Conservation (phyloP, 257 asterid genomes). For the Solanum virginianum region DNA sequence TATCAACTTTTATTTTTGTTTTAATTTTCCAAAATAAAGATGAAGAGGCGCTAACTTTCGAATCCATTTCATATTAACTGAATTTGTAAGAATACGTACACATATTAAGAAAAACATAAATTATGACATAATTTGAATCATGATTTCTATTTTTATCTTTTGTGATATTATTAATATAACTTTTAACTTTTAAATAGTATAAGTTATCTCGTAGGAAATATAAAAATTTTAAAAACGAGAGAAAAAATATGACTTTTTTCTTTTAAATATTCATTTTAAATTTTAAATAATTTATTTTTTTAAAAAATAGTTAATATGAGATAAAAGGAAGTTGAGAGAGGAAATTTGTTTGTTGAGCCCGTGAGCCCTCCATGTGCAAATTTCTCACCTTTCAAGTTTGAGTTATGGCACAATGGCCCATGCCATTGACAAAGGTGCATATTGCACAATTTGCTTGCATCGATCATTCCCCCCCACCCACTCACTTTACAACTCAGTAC, state of each 20-base stretch:
- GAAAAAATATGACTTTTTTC: too few species aligned
- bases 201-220: too few species aligned
- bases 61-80: background rate
- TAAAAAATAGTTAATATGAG: too few species aligned
- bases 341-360: background rate
- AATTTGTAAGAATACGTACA: too few species aligned
- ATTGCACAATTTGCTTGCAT: conserved; percentile 35
- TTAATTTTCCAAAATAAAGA: background rate
- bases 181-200: too few species aligned
- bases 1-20: background rate
- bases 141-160: too few species aligned
- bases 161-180: too few species aligned
- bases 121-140: too few species aligned
- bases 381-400: conserved; percentile 27
- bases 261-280: too few species aligned
- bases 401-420: conserved; percentile 18
- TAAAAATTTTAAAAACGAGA: too few species aligned
- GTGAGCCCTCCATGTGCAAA: conserved; percentile 48
- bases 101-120: too few species aligned
- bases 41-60: background rate
- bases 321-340: background rate
- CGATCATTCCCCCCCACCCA: background rate
- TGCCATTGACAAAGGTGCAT: conserved; percentile 18
- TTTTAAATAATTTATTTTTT: too few species aligned
- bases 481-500: conserved; percentile 30